These are phyloP conservation scores for Acanthamoeba triangularis DNA, from an alignment of 208 protist genomes.

Conservation along the genomic window DNA sequence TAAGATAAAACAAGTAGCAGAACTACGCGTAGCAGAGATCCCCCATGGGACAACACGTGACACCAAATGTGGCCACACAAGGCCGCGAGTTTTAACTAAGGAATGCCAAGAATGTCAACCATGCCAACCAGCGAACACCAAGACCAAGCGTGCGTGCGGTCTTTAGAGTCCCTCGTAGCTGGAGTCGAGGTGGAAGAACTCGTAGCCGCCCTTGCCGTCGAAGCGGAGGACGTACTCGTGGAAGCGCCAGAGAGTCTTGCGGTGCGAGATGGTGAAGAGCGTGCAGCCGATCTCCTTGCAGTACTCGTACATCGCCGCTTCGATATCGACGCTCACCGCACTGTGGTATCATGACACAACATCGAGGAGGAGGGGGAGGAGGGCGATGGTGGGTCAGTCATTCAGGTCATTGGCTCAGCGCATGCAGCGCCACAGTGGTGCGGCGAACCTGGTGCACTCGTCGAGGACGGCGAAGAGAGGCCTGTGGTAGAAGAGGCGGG, in stretches of 20 bases:
- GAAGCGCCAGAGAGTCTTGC: slow-evolving; percentile 85
- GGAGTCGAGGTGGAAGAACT: slow-evolving; percentile 77
- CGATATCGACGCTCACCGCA: slow-evolving; percentile 83
- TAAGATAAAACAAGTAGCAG: too few relatives aligned
- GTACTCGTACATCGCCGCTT: slow-evolving; percentile 80
- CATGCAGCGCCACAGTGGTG: not conserved
- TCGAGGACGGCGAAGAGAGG: slow-evolving; percentile 90
- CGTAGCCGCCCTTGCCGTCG: slow-evolving; percentile 84
- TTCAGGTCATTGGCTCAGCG: not conserved
- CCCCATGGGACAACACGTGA: too few relatives aligned
- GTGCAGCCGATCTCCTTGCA: slow-evolving; percentile 83
- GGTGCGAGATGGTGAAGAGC: slow-evolving; percentile 86
- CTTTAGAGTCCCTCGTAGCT: slow-evolving; percentile 31
- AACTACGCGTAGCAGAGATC: too few relatives aligned
- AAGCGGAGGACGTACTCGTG: slow-evolving; percentile 87
- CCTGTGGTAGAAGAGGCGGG: slow-evolving; percentile 88
- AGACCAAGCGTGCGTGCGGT: not conserved
- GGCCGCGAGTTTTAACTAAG: too few relatives aligned
- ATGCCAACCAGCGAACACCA: not conserved
- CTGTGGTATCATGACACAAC: too few relatives aligned
- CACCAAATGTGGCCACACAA: too few relatives aligned
- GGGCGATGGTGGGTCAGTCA: too few relatives aligned
- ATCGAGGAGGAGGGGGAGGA: too few relatives aligned
- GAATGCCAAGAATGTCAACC: too few relatives aligned
- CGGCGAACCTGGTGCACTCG: slow-evolving; percentile 86